Evolutionary conservation across 495 filamentous ascomycete genomes (phyloP).

Genomic region (Choiromyces venosus): DNA sequence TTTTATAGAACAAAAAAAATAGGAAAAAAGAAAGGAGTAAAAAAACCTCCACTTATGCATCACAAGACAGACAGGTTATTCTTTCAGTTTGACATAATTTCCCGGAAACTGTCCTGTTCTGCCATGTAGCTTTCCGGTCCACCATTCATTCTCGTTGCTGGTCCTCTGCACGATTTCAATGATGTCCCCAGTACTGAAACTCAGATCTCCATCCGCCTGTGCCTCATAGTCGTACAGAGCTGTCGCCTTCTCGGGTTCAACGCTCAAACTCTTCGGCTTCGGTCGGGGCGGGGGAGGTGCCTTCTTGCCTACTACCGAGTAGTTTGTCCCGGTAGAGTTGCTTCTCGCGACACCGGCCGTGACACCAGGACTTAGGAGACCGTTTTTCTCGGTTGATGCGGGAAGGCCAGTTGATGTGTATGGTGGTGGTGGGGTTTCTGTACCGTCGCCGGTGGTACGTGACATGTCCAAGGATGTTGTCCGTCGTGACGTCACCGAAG

Average conservation of each 20-base stretch:
- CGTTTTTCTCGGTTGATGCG: conserved; percentile 13
- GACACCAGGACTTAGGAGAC: conserved; percentile 21
- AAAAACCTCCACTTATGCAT: conserved; percentile 10
- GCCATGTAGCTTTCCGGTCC: conserved; percentile 72
- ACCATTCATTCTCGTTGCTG: conserved; percentile 92
- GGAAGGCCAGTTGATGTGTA: conserved; percentile 50
- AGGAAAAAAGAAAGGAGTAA: conserved; percentile 14
- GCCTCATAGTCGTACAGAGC: conserved; percentile 94
- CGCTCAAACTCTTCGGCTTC: conserved; percentile 70
- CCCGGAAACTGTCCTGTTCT: conserved; percentile 90
- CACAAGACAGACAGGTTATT: not conserved
- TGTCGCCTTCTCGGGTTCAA: conserved; percentile 70
- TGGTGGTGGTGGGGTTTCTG: conserved; percentile 64
- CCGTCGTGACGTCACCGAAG: conserved; percentile 30
- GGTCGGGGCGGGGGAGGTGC: conserved; percentile 85
- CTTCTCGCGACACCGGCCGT: conserved; percentile 50
- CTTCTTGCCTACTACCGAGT: conserved; percentile 63
- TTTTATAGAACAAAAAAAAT: too few relatives aligned
- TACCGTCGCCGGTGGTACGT: conserved; percentile 44
- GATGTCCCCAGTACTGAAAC: conserved; percentile 80
- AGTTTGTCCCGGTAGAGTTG: conserved; percentile 50
- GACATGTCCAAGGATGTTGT: conserved; percentile 36
- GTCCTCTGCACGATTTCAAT: conserved; percentile 83
- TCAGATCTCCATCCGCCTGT: conserved; percentile 89
- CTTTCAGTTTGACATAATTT: conserved; percentile 49